Evolutionary conservation across 78 protist genomes (phyloP).

Genomic region (Bigelowiella natans): DNA sequence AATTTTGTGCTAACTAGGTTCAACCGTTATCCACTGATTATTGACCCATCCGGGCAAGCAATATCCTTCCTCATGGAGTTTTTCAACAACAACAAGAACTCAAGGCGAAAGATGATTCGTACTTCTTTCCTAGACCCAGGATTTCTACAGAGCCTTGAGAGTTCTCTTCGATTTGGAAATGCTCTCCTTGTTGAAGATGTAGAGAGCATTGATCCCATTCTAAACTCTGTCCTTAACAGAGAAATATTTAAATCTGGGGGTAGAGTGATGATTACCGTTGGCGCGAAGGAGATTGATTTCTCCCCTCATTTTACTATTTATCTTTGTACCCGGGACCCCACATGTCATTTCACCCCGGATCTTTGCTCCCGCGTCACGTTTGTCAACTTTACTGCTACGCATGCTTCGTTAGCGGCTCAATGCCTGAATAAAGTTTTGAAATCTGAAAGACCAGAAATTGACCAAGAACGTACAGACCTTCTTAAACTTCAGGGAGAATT

Average conservation of each 20-base stretch:
- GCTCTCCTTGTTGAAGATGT: constrained; percentile 90
- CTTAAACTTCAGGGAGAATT: constrained; percentile 81
- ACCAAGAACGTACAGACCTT: constrained; percentile 64
- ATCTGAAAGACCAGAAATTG: constrained; percentile 64
- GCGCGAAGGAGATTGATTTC: constrained; percentile 84
- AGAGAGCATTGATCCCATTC: constrained; percentile 86
- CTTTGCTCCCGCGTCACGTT: constrained; percentile 34
- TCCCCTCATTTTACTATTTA: constrained; percentile 78
- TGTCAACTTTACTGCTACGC: constrained; percentile 36
- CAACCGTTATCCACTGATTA: constrained; percentile 88
- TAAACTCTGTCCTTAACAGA: constrained; percentile 86
- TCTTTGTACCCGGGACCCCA: constrained; percentile 66
- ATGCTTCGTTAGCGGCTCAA: constrained; percentile 21
- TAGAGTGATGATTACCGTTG: constrained; percentile 70
- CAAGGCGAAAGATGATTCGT: not conserved
- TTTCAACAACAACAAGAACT: not conserved
- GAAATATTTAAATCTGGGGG: constrained; percentile 81
- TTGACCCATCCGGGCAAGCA: constrained; percentile 96
- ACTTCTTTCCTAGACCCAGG: constrained; percentile 38
- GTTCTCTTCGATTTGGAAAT: constrained; percentile 43
- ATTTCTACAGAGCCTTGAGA: constrained; percentile 41
- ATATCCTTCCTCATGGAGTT: constrained; percentile 54
- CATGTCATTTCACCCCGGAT: constrained; percentile 54
- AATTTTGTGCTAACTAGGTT: too few relatives aligned
- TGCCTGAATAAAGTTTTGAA: constrained; percentile 12